Evolutionary conservation across 2,329 filamentous ascomycete species (phyloP), one percentile per base, ranked within the genome.

Genomic region (Phaeomoniella chlamydospora): DNA sequence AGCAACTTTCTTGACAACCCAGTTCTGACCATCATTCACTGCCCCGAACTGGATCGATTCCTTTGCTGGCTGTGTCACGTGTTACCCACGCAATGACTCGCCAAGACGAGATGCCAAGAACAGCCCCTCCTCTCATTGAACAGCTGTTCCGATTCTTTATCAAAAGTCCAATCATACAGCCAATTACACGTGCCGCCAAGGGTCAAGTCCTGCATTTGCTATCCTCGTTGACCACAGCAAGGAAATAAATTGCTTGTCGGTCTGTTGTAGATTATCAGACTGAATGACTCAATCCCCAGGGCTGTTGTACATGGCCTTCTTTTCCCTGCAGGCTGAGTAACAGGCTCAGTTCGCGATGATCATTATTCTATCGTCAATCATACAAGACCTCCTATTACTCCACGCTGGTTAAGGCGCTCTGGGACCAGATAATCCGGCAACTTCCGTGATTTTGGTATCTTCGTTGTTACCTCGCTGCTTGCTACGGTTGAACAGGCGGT

Each of bases 41-140:
- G n/a, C n/a, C n/a, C n/a, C n/a, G n/a, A n/a, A n/a, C n/a, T n/a
- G n/a, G n/a, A n/a, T n/a, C n/a, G n/a, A n/a, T n/a, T n/a, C n/a
- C n/a, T n/a, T n/a, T n/a, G n/a, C n/a, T n/a, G n/a, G n/a, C n/a
- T n/a, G n/a, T n/a, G n/a, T n/a, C n/a, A n/a, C n/a, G n/a, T n/a
- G n/a, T n/a, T n/a, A n/a, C n/a, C n/a, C n/a, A n/a, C n/a, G n/a
- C n/a, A n/a, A n/a, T n/a, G n/a, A n/a, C n/a, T n/a, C n/a, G n/a
- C n/a, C n/a, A n/a, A n/a, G n/a, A n/a, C n/a, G n/a, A n/a, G n/a
- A n/a, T n/a, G 56, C 9, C 38, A 49, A 3, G 48, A 61, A n/a
- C 31, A 38, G 2, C 39, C 45, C 2, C 45, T 47, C 6, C 38
- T 65, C 65, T 68, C 38, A 64, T 68, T 3, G 65, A 68, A 41